A percentile compares a stretch with the other conserved stretches of the same genome.
Evolutionary conservation across 2,329 filamentous ascomycete species (phyloP).

Genomic region (Fusarium fracticaudum): DNA sequence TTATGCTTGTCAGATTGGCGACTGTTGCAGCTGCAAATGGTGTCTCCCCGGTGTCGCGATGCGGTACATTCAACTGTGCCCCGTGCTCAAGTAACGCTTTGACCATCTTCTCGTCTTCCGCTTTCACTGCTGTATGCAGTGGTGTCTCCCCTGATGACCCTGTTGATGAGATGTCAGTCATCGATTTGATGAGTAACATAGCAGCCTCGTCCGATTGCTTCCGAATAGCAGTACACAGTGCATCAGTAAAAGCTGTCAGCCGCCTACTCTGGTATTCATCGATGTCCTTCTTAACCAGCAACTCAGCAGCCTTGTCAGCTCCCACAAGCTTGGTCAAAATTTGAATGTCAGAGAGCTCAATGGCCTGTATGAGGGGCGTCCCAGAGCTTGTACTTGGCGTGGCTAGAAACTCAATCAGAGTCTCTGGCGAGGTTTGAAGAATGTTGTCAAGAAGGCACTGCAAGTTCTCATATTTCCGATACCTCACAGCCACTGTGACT

Average conservation of each 20-base stretch:
- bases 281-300: background rate
- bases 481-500: background rate
- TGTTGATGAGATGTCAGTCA: background rate
- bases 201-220: background rate
- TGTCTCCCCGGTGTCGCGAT: background rate
- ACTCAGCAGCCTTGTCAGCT: background rate
- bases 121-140: rapidly evolving
- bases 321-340: background rate
- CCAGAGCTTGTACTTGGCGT: background rate
- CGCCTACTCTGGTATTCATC: background rate
- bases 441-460: rapidly evolving
- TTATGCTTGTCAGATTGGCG: background rate
- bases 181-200: rapidly evolving
- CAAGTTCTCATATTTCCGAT: background rate
- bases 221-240: background rate
- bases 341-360: rapidly evolving
- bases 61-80: background rate
- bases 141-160: background rate
- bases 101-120: background rate
- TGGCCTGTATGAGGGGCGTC: background rate
- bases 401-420: background rate
- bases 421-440: background rate
- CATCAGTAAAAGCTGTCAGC: background rate
- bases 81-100: background rate
- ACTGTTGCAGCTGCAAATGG: background rate